Base-by-base conservation (phyloP, 805 yeast genomes). In the Lipomyces yamanashiensis region DNA sequence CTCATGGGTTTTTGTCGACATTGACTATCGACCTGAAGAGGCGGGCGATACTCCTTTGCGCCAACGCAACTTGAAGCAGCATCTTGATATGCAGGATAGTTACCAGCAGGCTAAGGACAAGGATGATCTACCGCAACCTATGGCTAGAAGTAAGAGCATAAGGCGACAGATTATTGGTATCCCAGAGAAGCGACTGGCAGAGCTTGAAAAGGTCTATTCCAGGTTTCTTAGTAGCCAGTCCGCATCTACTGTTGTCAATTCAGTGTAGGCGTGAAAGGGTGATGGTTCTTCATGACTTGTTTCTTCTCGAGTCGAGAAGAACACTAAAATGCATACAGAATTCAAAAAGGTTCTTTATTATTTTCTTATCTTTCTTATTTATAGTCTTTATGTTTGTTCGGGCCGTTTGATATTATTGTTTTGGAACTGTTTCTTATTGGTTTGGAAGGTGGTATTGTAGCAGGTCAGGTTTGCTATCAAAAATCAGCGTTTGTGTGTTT, bases 1-100 rank as follows among this genome's bases (percentile, higher is more conserved):
- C 23, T 17, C 45, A 2, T 66, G 69, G 69, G 55, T 63, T 17
- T 37, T 66, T n/a, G 64, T 48, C 28, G 69, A 66, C 40, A 45
- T 64, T 39, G 66, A 63, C 37, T 50, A 43, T 41, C 56, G 61
- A 7, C 45, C 41, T 7, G n/a, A n/a, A 8, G 53, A 37, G 6
- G 23, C 13, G 44, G 54, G 47, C 9, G 44, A 40, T n/a, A 7
- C 51, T 19, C 41, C 37, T 10, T n/a, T 19, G 15, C 12, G 36
- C n/a, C 49, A 6, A 10, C 49, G 47, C 55, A 58, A 23, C 10
- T 1, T 53, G 47, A 21, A 53, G 54, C 60, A 48, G 37, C 23
- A 49, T 39, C 13, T 45, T n/a, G 40, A 15, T n/a, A n/a, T 43
- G 40, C 36, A 34, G 34, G 33, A 36, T 19, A 33, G 21, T 21